Evolutionary conservation across 176 grass and related monocot genomes (phyloP), one percentile per base, ranked within the genome.

Genomic region (Aegilops longissima): DNA sequence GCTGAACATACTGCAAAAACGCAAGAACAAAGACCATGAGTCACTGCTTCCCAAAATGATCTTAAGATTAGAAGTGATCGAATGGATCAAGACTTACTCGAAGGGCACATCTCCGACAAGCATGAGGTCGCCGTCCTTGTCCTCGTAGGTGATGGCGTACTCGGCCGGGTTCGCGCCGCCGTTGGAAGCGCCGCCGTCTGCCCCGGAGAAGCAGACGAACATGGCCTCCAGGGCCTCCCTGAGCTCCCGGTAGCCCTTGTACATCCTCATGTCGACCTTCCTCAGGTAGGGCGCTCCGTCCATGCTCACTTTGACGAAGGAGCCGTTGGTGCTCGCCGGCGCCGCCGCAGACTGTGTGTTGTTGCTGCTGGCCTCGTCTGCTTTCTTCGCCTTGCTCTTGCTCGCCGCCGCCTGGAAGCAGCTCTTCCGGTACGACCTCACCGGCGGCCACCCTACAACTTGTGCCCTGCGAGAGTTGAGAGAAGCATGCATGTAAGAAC

Each of bases 361-460:
- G 30, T 7, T 77, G 83, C 18, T 66, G 79, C 36, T 45, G 70
- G 61, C 40, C 1, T 77, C 61, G 42, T 78, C 73, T 0, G 73
- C 25, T 27, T 85, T 78, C 29, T 70, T 79, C 0, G 49, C 83
- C 36, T 81, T 90, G 33, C 29, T 88, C 68, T 85, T 85, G 68
- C 8, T 83, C 63, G 90, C 83, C 1, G 70, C 49, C 1, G 51
- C 61, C 34, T 88, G 85, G 85, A 98, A 90, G 85, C 86, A 93
- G 84, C 91, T 95, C 88, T 86, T 98, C 84, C 96, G 86, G 88
- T 94, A 92, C 1, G 93, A 64, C 66, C 94, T 83, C 80, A 98
- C 86, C 12, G 97, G 97, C n/a, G 97, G 97, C 97, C 97, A 98
- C 29, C 97, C 97, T 1, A 98, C 90, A 3, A 98, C 90, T 82